Evolutionary conservation across 192 early-diverging fungal species (phyloP), one percentile per base, ranked within the genome.

Genomic region (Bifiguratus adelaidae): DNA sequence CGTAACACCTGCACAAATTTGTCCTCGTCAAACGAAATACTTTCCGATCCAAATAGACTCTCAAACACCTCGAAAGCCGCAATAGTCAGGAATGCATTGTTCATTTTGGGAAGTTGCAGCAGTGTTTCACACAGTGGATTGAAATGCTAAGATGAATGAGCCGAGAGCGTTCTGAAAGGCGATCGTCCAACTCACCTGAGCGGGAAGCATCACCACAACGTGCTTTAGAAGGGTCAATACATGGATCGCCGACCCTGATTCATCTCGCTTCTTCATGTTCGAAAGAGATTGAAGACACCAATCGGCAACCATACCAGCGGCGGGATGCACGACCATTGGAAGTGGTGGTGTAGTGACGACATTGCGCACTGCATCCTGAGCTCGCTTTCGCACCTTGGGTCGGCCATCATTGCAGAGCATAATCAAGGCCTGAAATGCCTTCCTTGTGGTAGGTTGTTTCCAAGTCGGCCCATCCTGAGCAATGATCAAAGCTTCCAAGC

Each of bases 321-420:
- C 82, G 8, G 92, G 92, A 61, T 93, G 91, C 24, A 74, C 56
- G 2, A 65, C 38, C 23, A 67, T 60, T 6, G 88, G 86, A 20
- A 81, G 71, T 24, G 92, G 90, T 30, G 86, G 88, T 50, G 57
- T 63, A 2, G 65, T 59, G 22, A 94, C 61, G 33, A 96, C 68
- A 29, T 64, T 58, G 25, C 69, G 69, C 25, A 91, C 77, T 8
- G 84, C 85, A 41, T 95, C 89, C 50, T 87, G 86, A 21, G 93
- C 91, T 41, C 85, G 64, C 63, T 88, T 85, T 21, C 95, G 79
- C 36, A 93, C 80, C 71, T 89, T 94, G 25, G 95, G 89, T 40
- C 91, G 76, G 36, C 63, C 69, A 51, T 98, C 91, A 4, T 84
- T 67, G 21, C 85, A 74, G 38, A 92, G 78, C 29, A 81, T 60